phyloP scores from a whole-genome alignment of 495 filamentous ascomycete species.

The Cenococcum geophilum region DNA sequence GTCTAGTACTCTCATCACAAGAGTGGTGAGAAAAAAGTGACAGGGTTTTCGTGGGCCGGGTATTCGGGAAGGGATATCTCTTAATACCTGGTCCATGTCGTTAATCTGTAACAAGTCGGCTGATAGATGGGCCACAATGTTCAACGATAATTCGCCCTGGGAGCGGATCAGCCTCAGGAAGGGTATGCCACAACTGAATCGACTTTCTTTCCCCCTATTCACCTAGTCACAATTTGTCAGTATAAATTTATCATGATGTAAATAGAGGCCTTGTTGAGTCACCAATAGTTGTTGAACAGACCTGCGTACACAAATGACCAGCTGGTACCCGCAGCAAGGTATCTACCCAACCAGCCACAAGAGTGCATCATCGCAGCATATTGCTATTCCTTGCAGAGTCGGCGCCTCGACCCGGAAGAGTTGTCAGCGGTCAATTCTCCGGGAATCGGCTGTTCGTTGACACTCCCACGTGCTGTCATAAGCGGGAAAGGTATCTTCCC shows the following conservation, averaged over 20 bases:
- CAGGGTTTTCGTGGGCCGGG: neutral
- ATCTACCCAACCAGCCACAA: neutral
- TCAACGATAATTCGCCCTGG: neutral
- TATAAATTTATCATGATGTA: no score
- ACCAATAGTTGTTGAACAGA: neutral
- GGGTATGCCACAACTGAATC: no score
- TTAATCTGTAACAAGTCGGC: neutral
- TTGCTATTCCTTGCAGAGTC: neutral
- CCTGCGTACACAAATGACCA: neutral
- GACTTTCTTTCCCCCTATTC: no score
- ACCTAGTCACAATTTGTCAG: no score
- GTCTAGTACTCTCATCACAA: neutral
- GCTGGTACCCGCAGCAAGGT: neutral
- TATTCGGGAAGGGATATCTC: neutral
- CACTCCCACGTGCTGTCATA: slow-evolving; percentile 1
- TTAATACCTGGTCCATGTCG: neutral
- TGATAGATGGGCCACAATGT: neutral
- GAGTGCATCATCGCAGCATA: neutral
- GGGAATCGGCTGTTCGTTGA: no score
- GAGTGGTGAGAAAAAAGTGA: neutral
- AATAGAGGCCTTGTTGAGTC: neutral
- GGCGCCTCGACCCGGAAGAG: neutral
- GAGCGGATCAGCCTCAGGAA: neutral
- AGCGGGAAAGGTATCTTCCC: neutral
- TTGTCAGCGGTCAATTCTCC: neutral